Evolutionary conservation across 768 basidiomycete genomes (phyloP).

Genomic region (Podaxis pistillaris): DNA sequence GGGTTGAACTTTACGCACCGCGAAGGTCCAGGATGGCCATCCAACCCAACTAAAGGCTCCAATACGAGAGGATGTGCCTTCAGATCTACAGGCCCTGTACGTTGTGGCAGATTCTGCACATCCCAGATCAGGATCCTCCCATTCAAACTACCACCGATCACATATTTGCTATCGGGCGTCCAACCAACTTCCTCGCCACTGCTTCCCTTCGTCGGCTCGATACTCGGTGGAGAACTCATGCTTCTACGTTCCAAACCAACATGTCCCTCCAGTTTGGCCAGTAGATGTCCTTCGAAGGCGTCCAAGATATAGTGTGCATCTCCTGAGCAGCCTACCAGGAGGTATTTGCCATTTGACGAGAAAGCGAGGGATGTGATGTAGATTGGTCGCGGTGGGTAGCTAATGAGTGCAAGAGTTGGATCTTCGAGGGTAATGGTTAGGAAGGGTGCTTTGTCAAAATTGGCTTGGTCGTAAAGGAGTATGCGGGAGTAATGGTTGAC

Average conservation of each 20-base stretch:
- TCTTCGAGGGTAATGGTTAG: slow-evolving; percentile 81
- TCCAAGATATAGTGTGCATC: slow-evolving; percentile 93
- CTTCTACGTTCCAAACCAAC: slow-evolving; percentile 77
- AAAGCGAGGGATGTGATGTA: slow-evolving; percentile 91
- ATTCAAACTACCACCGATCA: slow-evolving; percentile 82
- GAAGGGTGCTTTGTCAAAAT: slow-evolving; percentile 93
- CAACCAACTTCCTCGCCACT: slow-evolving; percentile 94
- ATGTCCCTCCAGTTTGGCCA: slow-evolving; percentile 86
- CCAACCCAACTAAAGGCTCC: slow-evolving; percentile 44
- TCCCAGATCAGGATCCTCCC: slow-evolving; percentile 92
- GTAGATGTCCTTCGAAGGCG: slow-evolving; percentile 79
- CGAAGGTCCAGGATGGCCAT: slow-evolving; percentile 81
- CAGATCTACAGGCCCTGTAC: slow-evolving; percentile 52
- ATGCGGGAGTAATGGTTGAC: slow-evolving; percentile 82
- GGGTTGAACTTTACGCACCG: slow-evolving; percentile 92
- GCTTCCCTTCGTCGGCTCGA: slow-evolving; percentile 72
- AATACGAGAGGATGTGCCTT: slow-evolving; percentile 49
- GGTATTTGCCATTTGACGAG: slow-evolving; percentile 85
- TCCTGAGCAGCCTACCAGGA: slow-evolving; percentile 91
- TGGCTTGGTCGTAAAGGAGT: slow-evolving; percentile 79
- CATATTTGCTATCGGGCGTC: slow-evolving; percentile 92
- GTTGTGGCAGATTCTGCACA: slow-evolving; percentile 56
- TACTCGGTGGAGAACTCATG: slow-evolving; percentile 43
- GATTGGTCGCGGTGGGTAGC: slow-evolving; percentile 84
- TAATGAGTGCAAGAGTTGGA: slow-evolving; percentile 67